These are phyloP conservation scores for Paracorniculantispora psalliotae DNA, from an alignment of 2,329 filamentous ascomycete genomes.

Conservation along the genomic window DNA sequence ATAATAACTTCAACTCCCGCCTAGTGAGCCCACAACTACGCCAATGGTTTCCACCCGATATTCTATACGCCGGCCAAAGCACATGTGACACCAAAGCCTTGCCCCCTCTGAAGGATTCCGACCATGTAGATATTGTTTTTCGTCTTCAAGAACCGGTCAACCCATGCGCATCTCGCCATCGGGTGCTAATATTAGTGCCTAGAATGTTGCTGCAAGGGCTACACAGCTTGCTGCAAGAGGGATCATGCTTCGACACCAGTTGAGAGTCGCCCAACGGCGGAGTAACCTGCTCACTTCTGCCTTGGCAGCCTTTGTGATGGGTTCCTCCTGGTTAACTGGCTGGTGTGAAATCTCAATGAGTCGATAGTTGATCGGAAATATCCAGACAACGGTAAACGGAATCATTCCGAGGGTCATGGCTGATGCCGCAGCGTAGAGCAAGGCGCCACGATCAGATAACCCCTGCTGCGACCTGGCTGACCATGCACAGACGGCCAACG, in stretches of 20 bases:
- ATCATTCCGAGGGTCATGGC: background rate
- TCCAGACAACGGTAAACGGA: background rate
- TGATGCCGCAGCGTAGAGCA: background rate
- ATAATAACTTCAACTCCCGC: too few species aligned
- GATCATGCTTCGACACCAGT: background rate
- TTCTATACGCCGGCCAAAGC: too few species aligned
- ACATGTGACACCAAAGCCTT: too few species aligned
- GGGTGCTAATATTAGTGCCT: too few species aligned
- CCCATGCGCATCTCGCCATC: too few species aligned
- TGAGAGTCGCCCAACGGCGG: background rate
- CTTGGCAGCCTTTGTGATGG: background rate
- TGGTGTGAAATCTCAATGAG: background rate
- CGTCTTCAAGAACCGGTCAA: too few species aligned
- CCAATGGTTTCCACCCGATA: too few species aligned
- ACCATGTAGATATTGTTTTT: too few species aligned
- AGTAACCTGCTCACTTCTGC: background rate
- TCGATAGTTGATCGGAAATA: background rate
- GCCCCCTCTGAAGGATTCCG: too few species aligned
- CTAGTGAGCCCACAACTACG: too few species aligned
- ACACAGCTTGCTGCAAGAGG: background rate
- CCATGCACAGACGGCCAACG: background rate
- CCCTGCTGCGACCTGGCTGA: background rate
- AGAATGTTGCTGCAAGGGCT: background rate
- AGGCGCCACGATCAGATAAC: background rate
- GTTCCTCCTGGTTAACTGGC: background rate